Conservation (phyloP, 202 grass and related monocot genomes). For the Bolboschoenoplectus hybrid region DNA sequence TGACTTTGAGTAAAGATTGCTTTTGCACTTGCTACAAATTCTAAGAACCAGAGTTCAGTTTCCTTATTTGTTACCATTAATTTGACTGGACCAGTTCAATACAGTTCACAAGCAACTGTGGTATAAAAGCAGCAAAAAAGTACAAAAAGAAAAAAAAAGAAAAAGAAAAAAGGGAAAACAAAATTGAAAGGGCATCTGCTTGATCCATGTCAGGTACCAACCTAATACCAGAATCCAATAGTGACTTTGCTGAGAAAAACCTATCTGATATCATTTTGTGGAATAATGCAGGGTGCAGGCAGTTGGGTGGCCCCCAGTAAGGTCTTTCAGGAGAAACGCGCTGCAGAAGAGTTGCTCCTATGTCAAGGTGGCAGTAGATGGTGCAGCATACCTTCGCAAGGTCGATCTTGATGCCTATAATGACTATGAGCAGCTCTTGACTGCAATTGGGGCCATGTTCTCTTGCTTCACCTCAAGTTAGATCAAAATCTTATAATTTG, state of each 20-base stretch:
- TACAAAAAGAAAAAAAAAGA: not conserved
- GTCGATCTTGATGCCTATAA: slow-evolving; percentile 57
- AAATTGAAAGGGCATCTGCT: not conserved
- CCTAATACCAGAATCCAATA: not conserved
- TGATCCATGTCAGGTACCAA: not conserved
- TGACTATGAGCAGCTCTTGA: slow-evolving; percentile 54
- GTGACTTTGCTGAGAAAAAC: slow-evolving; percentile 9
- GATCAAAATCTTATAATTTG: slow-evolving; percentile 4
- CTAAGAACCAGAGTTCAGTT: not conserved
- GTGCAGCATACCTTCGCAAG: slow-evolving; percentile 66
- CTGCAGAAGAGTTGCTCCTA: slow-evolving; percentile 36
- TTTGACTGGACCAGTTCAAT: not conserved
- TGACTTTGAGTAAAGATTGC: not conserved
- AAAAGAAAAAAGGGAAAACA: not conserved
- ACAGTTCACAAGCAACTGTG: not conserved
- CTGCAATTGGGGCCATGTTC: slow-evolving; percentile 58
- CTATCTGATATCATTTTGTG: not conserved
- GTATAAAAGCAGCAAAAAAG: not conserved
- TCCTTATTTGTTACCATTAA: not conserved
- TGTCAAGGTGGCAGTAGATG: slow-evolving; percentile 69
- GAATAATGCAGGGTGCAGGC: slow-evolving; percentile 45
- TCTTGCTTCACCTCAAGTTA: slow-evolving; percentile 64
- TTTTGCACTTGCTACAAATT: not conserved
- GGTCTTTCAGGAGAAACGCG: slow-evolving; percentile 43
- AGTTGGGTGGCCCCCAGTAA: slow-evolving; percentile 69